Percentiles rank a stretch among this genome's conserved stretches.
Evolutionary conservation across 2,329 filamentous ascomycete genomes (phyloP).

Genomic region (Ceratocystis albifundus): DNA sequence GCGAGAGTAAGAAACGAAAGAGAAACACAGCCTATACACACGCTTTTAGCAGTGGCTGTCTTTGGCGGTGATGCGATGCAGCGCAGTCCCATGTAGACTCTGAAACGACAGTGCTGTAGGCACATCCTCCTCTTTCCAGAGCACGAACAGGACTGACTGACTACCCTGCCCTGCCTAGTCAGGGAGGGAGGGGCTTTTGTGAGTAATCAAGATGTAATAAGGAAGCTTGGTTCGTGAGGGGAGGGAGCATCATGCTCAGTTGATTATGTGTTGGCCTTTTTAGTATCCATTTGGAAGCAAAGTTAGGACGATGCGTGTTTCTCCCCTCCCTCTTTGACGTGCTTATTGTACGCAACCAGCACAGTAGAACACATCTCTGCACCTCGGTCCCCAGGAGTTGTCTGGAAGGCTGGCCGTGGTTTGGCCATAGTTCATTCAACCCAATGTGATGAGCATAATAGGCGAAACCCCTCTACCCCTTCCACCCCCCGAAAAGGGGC

Average conservation of each 20-base stretch:
- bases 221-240: too few relatives aligned
- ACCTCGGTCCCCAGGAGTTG: not conserved
- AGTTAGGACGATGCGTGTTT: too few relatives aligned
- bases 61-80: constrained; percentile 4
- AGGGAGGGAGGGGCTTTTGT: too few relatives aligned
- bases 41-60: not conserved
- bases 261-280: too few relatives aligned
- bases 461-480: too few relatives aligned
- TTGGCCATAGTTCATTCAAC: not conserved
- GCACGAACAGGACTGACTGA: not conserved
- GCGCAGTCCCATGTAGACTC: not conserved
- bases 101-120: not conserved
- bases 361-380: not conserved
- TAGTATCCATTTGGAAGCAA: too few relatives aligned
- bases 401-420: not conserved
- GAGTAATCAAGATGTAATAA: too few relatives aligned
- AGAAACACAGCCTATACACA: too few relatives aligned
- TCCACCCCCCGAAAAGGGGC: not conserved
- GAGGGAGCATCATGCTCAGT: too few relatives aligned
- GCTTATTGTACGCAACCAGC: not conserved
- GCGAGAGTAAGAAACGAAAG: too few relatives aligned
- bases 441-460: not conserved
- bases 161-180: too few relatives aligned
- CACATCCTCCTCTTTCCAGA: not conserved
- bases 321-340: too few relatives aligned